Percentiles rank a stretch among this genome's conserved stretches.
These are phyloP conservation scores for Leccinum broughii DNA, from an alignment of 768 basidiomycete species.

Conservation along the genomic window DNA sequence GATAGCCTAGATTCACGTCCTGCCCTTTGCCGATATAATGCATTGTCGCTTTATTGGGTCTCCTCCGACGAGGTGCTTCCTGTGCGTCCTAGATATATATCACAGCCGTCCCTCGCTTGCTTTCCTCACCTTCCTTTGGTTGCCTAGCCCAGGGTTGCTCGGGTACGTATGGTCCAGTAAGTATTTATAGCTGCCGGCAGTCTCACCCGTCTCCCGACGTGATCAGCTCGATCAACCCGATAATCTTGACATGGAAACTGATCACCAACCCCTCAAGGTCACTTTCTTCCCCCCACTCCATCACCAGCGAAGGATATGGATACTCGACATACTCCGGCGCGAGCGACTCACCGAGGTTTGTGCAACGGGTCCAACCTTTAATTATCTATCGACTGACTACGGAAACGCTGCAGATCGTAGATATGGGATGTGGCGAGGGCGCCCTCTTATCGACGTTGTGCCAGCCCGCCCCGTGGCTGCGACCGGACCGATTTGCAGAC, in stretches of 20 bases:
- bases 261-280: slow-evolving; percentile 41
- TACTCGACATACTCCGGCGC: slow-evolving; percentile 59
- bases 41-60: slow-evolving; percentile 21
- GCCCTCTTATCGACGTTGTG: slow-evolving; percentile 66
- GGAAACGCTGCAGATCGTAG: slow-evolving; percentile 55
- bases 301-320: slow-evolving; percentile 71
- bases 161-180: neutral
- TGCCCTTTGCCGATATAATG: slow-evolving; percentile 2
- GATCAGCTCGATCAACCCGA: slow-evolving; percentile 8
- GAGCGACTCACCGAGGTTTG: slow-evolving; percentile 56
- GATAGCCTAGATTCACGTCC: neutral
- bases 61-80: slow-evolving; percentile 21
- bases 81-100: slow-evolving; percentile 8
- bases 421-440: slow-evolving; percentile 86
- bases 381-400: neutral
- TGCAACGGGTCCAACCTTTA: neutral
- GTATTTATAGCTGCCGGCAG: neutral
- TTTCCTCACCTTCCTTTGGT: neutral
- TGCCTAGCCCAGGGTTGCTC: neutral
- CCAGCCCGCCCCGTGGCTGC: slow-evolving; percentile 73
- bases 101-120: neutral
- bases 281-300: slow-evolving; percentile 68
- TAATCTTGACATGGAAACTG: slow-evolving; percentile 20
- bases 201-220: neutral
- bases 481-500: slow-evolving; percentile 29